These are phyloP conservation scores for Kernera saxatilis DNA, from an alignment of 345 rosid species.

Conservation along the genomic window DNA sequence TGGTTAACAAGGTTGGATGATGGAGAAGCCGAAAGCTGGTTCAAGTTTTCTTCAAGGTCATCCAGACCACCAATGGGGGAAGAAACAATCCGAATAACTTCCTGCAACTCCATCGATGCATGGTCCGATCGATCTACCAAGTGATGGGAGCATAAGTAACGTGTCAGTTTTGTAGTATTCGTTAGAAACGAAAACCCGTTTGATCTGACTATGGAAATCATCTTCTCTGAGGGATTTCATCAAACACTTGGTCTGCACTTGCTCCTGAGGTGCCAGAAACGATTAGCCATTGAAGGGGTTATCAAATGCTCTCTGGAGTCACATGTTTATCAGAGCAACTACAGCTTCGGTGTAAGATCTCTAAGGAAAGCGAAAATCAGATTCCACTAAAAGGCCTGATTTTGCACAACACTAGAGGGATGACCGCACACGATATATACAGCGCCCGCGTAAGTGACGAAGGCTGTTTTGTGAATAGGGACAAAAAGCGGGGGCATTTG, in stretches of 20 bases:
- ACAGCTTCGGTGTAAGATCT: neutral
- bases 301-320: neutral
- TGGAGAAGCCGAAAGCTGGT: conserved; percentile 32
- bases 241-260: conserved; percentile 37
- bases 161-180: neutral
- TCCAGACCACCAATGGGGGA: conserved; percentile 66
- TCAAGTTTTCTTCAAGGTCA: conserved; percentile 62
- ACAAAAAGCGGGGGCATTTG: neutral
- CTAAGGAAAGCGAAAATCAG: neutral
- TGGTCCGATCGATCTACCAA: conserved; percentile 16
- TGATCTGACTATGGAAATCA: conserved; percentile 29
- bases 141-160: conserved; percentile 8
- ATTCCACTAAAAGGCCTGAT: neutral
- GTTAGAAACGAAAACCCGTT: conserved; percentile 17
- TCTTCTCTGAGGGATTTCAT: conserved; percentile 39
- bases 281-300: neutral
- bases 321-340: neutral
- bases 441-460: neutral
- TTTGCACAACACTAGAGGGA: neutral
- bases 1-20: conserved; percentile 42
- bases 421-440: no score
- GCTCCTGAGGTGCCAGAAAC: neutral
- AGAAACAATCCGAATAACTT: conserved; percentile 46
- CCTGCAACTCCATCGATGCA: conserved; percentile 29
- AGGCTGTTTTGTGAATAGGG: neutral